Conservation (phyloP, 2,329 filamentous ascomycete species). For the Exophiala sp. region DNA sequence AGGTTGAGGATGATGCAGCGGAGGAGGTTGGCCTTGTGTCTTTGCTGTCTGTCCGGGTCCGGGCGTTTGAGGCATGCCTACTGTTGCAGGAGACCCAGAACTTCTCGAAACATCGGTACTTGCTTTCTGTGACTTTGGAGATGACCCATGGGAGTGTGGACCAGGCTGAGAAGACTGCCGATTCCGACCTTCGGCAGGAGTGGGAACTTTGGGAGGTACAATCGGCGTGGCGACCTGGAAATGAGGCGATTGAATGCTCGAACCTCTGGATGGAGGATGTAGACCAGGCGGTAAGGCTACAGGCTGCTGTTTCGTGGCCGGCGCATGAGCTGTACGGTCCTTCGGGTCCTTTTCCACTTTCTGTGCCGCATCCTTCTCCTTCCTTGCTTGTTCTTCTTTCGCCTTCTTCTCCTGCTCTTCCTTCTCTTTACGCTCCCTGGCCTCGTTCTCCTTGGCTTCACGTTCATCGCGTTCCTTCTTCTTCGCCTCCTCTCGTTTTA, state of each 20-base stretch:
- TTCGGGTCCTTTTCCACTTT: slow-evolving; percentile 47
- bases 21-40: slow-evolving; percentile 48
- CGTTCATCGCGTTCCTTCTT: slow-evolving; percentile 70
- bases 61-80: slow-evolving; percentile 63
- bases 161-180: slow-evolving; percentile 75
- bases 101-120: slow-evolving; percentile 61
- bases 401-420: slow-evolving; percentile 59
- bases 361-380: slow-evolving; percentile 54
- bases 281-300: slow-evolving; percentile 49
- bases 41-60: slow-evolving; percentile 64
- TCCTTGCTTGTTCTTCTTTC: slow-evolving; percentile 48
- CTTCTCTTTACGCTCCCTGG: slow-evolving; percentile 61
- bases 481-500: slow-evolving; percentile 65
- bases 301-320: slow-evolving; percentile 31
- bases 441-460: slow-evolving; percentile 66
- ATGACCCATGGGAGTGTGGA: slow-evolving; percentile 69
- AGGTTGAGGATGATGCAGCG: slow-evolving; percentile 57
- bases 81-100: slow-evolving; percentile 56
- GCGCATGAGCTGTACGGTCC: slow-evolving; percentile 39
- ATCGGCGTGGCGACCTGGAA: slow-evolving; percentile 74
- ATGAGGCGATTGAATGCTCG: slow-evolving; percentile 69
- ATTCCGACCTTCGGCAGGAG: slow-evolving; percentile 62
- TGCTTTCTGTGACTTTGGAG: slow-evolving; percentile 54
- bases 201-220: slow-evolving; percentile 78
- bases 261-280: slow-evolving; percentile 50